These are phyloP conservation scores for Prunus mira DNA, from an alignment of 306 rosid species.

Conservation along the genomic window DNA sequence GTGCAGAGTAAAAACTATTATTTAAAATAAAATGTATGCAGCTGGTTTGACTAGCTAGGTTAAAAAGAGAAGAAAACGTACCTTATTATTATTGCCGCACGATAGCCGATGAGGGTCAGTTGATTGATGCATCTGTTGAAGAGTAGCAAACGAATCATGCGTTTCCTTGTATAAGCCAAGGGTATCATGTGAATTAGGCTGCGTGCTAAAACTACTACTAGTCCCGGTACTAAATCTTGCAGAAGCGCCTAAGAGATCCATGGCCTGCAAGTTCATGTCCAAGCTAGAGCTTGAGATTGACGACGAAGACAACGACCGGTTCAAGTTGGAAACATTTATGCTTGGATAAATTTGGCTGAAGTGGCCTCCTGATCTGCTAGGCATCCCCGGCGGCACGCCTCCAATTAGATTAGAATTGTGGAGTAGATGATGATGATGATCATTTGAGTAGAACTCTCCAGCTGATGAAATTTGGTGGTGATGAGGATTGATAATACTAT, in stretches of 20 bases:
- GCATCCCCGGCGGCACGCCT: neutral
- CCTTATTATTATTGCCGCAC: constrained; percentile 14
- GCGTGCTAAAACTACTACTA: constrained; percentile 12
- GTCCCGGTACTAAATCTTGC: constrained; percentile 11
- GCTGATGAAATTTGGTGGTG: constrained; percentile 10
- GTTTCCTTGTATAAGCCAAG: constrained; percentile 22
- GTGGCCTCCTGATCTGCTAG: constrained; percentile 36
- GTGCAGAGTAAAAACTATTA: no score
- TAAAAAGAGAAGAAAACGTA: constrained; percentile 24
- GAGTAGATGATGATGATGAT: neutral
- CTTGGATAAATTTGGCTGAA: constrained; percentile 78
- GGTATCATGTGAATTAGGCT: constrained; percentile 26
- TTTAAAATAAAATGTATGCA: no score
- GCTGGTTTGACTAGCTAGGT: no score
- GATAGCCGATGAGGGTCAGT: constrained; percentile 23
- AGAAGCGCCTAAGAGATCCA: constrained; percentile 41
- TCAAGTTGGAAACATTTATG: constrained; percentile 58
- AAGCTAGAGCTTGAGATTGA: constrained; percentile 28
- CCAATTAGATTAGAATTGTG: constrained; percentile 15
- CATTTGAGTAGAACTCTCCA: neutral
- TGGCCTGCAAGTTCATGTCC: constrained; percentile 46
- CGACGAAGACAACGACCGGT: constrained; percentile 21
- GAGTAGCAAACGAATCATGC: constrained; percentile 33
- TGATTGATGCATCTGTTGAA: constrained; percentile 41
- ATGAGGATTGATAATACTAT: constrained; percentile 4